phyloP scores from a whole-genome alignment of 2,329 filamentous ascomycete species.

The Fusarium fracticaudum region DNA sequence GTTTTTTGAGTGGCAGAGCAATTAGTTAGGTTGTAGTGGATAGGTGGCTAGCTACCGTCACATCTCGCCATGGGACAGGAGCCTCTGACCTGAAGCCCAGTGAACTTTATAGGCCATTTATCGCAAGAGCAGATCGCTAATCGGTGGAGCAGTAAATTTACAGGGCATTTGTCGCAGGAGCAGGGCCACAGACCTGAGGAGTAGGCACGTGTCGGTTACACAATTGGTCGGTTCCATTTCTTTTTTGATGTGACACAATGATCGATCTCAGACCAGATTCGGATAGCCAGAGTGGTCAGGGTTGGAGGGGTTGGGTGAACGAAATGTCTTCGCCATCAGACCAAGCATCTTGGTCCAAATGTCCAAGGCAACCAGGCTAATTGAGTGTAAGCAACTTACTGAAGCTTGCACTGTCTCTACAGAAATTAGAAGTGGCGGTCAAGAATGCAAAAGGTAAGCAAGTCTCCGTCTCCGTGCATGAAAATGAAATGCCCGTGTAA shows the following conservation, averaged over 20 bases:
- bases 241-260: not conserved
- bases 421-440: too few species aligned
- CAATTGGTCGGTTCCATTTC: not conserved
- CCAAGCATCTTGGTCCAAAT: too few species aligned
- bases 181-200: not conserved
- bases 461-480: too few species aligned
- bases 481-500: too few species aligned
- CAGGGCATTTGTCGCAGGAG: not conserved
- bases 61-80: not conserved
- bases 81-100: rapidly evolving
- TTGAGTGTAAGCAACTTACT: too few species aligned
- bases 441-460: too few species aligned
- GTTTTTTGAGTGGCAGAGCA: not conserved
- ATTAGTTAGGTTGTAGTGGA: not conserved
- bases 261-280: not conserved
- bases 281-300: not conserved
- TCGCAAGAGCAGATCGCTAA: not conserved
- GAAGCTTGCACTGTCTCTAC: too few species aligned
- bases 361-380: rapidly evolving
- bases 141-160: not conserved
- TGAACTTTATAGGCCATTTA: not conserved
- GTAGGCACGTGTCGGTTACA: not conserved
- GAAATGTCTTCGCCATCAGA: not conserved
- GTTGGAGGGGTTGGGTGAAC: not conserved
- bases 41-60: not conserved